These are phyloP conservation scores for Coemansia sp. DNA, from an alignment of 192 early-diverging fungal genomes.

Conservation along the genomic window DNA sequence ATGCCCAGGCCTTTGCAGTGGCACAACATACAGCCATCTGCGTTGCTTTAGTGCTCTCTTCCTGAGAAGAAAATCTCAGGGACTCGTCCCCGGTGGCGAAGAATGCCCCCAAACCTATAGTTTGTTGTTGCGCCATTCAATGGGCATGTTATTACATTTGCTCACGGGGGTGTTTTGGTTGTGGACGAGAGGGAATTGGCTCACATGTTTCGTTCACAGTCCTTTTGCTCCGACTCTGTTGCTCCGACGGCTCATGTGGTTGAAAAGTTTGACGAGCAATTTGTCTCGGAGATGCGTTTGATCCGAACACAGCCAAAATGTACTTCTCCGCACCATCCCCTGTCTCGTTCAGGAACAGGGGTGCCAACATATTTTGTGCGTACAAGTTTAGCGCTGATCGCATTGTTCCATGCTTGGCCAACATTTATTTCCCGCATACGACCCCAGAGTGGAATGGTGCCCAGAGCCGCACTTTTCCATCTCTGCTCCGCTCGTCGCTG, in stretches of 20 bases:
- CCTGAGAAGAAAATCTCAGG: conserved; percentile 7
- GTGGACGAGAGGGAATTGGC: background rate
- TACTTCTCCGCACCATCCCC: background rate
- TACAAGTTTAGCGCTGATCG: conserved; percentile 9
- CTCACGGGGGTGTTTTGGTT: conserved; percentile 4
- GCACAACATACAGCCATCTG: background rate
- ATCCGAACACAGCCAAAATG: too few species aligned
- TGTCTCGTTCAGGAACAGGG: background rate
- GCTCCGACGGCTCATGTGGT: too few species aligned
- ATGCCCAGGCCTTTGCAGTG: background rate
- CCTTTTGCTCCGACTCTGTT: too few species aligned
- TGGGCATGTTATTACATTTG: conserved; percentile 14
- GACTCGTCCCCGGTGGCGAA: conserved; percentile 3
- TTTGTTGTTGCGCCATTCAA: background rate
- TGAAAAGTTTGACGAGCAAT: too few species aligned
- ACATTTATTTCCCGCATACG: too few species aligned
- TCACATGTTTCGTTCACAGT: background rate
- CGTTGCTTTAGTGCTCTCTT: background rate
- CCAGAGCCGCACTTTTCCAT: background rate
- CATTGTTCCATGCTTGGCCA: conserved; percentile 9
- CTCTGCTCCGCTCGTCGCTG: background rate
- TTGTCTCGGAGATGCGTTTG: too few species aligned
- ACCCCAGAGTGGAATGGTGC: too few species aligned
- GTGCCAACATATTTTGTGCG: too few species aligned
- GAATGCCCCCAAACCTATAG: background rate